phyloP scores from a whole-genome alignment of 441 rosid species.

The Adansonia gregorii region DNA sequence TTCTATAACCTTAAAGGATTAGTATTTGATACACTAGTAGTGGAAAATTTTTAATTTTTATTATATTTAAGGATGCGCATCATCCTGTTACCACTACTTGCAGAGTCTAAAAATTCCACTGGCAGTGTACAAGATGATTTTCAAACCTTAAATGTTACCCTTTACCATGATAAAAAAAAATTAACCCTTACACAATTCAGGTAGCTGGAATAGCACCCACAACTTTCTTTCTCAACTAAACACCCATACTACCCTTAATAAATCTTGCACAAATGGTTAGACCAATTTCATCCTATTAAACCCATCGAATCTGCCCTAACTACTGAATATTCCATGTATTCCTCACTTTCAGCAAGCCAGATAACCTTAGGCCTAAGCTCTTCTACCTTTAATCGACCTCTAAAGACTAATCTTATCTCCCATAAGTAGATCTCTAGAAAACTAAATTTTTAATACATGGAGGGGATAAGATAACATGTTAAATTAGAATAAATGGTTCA shows the following conservation, averaged over 20 bases:
- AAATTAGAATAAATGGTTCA: constrained; percentile 11
- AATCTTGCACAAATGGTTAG: constrained; percentile 9
- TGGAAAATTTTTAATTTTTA: no score
- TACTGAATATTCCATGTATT: background rate
- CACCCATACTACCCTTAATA: background rate
- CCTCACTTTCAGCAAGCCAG: constrained; percentile 16
- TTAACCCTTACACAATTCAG: background rate
- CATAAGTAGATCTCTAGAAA: constrained; percentile 14
- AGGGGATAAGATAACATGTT: background rate
- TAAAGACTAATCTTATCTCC: background rate
- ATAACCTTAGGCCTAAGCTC: background rate
- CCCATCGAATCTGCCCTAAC: background rate
- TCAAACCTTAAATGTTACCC: no score
- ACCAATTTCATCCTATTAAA: constrained; percentile 14
- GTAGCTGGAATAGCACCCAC: background rate
- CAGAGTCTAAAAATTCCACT: no score
- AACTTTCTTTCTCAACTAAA: background rate
- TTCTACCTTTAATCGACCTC: constrained; percentile 6
- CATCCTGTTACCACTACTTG: no score
- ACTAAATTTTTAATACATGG: background rate
- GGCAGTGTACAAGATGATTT: no score
- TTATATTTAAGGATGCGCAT: no score
- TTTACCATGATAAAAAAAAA: background rate
- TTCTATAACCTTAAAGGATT: background rate
- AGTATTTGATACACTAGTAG: no score